Base-by-base conservation (phyloP, 768 basidiomycete genomes). In the Mycena amicta region DNA sequence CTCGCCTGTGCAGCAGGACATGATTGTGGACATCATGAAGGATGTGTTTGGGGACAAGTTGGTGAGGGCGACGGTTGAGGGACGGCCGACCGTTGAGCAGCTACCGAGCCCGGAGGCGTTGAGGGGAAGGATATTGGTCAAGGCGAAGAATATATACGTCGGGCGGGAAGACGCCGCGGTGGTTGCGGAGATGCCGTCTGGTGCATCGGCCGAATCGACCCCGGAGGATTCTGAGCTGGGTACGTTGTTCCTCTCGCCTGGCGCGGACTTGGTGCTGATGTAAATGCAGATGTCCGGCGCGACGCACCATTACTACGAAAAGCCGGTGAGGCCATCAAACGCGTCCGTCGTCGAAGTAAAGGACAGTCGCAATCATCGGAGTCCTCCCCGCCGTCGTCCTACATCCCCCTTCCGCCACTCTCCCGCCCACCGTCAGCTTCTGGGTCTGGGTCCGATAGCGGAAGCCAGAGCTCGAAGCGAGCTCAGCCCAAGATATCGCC, bases 61-160 rank as follows among this genome's bases (percentile, higher is more conserved):
- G 2, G 59, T 80, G 18, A 63, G 64, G 23, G 66, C 68, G 47
- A 72, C 73, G 6, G 45, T 68, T 16, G 77, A 83, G 39, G 80
- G 73, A 1, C 74, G 75, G 12, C 74, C 70, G 30, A 76, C 71
- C 52, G 76, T 87, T 20, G 81, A 84, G 1, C 70, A 68, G 22
- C 68, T 98, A 40, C 97, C 96, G 1, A 97, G 94, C 69, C 97
- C 97, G 0, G 89, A 93, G 57, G 86, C 91, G 26, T 77, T 99
- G 45, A 89, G 83, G 69, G 85, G 88, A 3, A 83, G 83, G 65
- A 85, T 98, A 23, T 62, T 98, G 59, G 75, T 99, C 61, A 99
- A 99, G 80, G 90, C 88, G 41, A 58, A 64, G 67, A 54, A 46
- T 54, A 50, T 63, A n/a, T 27, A 50, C 41, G 16, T 52, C 4